Conservation (phyloP, 73 alveolate genomes). For the Paramecium octaurelia region DNA sequence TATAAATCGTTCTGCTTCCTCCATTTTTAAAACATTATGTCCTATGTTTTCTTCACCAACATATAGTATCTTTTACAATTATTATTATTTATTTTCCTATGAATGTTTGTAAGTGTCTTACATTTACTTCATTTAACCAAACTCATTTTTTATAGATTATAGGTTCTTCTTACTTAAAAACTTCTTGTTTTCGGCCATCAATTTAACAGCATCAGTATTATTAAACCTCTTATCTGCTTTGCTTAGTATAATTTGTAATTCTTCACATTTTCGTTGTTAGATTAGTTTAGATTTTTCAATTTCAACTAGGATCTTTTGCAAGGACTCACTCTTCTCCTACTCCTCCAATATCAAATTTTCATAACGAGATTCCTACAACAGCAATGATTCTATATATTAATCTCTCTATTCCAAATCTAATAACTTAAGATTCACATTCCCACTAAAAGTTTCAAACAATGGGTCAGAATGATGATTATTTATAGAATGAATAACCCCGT, state of each 20-base stretch:
- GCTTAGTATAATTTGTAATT: neutral
- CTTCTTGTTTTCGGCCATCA: slow-evolving; percentile 1
- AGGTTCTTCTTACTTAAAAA: neutral
- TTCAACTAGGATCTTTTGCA: neutral
- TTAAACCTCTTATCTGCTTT: slow-evolving; percentile 10
- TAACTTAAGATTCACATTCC: neutral
- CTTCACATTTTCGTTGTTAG: neutral
- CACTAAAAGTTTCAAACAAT: neutral
- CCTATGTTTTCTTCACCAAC: slow-evolving; percentile 49
- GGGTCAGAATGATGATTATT: slow-evolving; percentile 44
- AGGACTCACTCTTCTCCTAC: slow-evolving; percentile 11
- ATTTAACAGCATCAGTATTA: neutral
- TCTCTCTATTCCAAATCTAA: neutral
- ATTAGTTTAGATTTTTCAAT: slow-evolving; percentile 33
- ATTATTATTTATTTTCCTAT: neutral
- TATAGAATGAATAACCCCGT: neutral
- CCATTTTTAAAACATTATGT: slow-evolving; percentile 30
- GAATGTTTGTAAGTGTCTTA: neutral
- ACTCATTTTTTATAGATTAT: neutral
- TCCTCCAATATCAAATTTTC: slow-evolving; percentile 35
- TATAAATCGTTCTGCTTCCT: slow-evolving; percentile 2
- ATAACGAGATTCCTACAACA: neutral
- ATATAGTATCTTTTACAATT: neutral
- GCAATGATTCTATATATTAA: neutral
- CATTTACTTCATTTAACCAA: neutral